These are phyloP conservation scores for Chytridiales sp. DNA, from an alignment of 371 early-diverging fungal genomes.

Conservation along the genomic window DNA sequence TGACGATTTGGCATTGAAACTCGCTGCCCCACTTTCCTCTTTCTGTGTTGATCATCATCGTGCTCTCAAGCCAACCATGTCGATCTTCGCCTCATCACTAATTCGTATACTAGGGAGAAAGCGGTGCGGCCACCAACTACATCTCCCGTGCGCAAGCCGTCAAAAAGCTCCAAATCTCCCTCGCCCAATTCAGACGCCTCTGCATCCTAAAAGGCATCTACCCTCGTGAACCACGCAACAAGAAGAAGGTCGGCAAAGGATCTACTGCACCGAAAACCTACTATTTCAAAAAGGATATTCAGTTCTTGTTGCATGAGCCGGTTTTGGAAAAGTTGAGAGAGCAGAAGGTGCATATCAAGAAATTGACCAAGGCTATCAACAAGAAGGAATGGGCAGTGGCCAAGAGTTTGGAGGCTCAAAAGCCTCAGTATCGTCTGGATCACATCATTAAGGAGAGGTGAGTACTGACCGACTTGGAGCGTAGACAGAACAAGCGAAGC, in stretches of 20 bases:
- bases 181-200: slow-evolving; percentile 93
- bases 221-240: slow-evolving; percentile 93
- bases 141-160: slow-evolving; percentile 88
- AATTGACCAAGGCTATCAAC: slow-evolving; percentile 79
- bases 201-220: slow-evolving; percentile 98
- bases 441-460: slow-evolving; percentile 92
- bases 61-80: too few relatives aligned
- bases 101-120: slow-evolving; percentile 62
- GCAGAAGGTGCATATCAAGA: slow-evolving; percentile 80
- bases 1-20: too few relatives aligned
- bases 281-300: slow-evolving; percentile 94
- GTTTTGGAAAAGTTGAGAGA: slow-evolving; percentile 86
- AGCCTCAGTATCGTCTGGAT: slow-evolving; percentile 82
- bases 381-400: slow-evolving; percentile 78
- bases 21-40: too few relatives aligned
- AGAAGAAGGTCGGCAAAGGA: slow-evolving; percentile 92
- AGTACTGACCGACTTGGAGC: slow-evolving; percentile 10
- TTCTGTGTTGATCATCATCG: too few relatives aligned
- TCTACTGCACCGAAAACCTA: slow-evolving; percentile 78
- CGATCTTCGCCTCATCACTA: too few relatives aligned
- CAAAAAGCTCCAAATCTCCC: slow-evolving; percentile 89
- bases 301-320: slow-evolving; percentile 91
- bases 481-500: too few relatives aligned
- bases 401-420: slow-evolving; percentile 66
- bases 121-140: slow-evolving; percentile 89